Evolutionary conservation across 2,329 filamentous ascomycete genomes (phyloP), one percentile per base, ranked within the genome.

Genomic region (Remersonia thermophila): DNA sequence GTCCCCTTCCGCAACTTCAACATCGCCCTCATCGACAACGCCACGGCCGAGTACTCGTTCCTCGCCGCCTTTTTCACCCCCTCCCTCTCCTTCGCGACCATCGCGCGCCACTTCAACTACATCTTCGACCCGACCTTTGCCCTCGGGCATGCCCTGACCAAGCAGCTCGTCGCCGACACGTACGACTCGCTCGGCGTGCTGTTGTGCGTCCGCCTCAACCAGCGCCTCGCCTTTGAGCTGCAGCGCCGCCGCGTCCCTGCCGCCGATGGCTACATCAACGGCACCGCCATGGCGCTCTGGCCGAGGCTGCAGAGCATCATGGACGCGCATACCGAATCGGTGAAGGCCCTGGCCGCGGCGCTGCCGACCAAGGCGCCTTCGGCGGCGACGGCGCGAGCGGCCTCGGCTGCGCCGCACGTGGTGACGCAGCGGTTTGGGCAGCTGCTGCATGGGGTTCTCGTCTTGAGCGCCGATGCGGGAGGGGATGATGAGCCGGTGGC

Each of bases 361-460:
- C 69, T 66, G 52, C 76, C 55, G 51, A 66, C 54, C 7, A 61
- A 56, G 23, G 60, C 59, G 27, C 61, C 54, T 32, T 54, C 57
- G 43, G 57, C 45, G 40, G 60, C 44, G 56, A 57, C 67, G 1
- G 70, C 78, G 15, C 62, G 69, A 38, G 64, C 69, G 47, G 69
- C 80, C 37, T 84, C 79, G 1, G 80, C 82, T 0, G 91, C 91
- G 2, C 91, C 91, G 0, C 91, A 96, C 50, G 78, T 89, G 35
- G 69, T 93, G 13, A 95, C 91, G 0, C 91, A 98, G 57, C 77
- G 86, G n/a, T 96, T 96, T 52, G 91, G 84, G 0, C 89, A 95
- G 59, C 77, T 98, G 33, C 60, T 94, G 33, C 83, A 94, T 44
- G 85, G 84, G 3, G 80, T 96, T 20, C 61, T 96, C 20, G 66